Base-by-base conservation (phyloP, 352 stramenopile species). In the Globisporangium splendens region DNA sequence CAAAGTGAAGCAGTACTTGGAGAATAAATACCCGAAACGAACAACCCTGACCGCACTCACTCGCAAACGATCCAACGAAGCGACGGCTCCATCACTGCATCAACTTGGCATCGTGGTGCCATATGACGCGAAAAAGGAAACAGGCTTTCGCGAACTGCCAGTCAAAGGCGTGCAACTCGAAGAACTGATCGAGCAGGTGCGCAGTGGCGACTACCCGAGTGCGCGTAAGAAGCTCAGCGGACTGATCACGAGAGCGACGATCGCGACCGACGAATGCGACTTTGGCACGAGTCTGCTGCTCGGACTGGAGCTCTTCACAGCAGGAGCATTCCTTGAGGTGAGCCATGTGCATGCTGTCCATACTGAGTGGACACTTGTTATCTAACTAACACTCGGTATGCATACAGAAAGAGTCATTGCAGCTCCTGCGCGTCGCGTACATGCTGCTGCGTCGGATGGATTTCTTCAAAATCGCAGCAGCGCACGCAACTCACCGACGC, bases 201-300 rank as follows among this genome's bases (percentile, higher is more conserved):
- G 35, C 22, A 11, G 50, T 12, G 60, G 62, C 5, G 63, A 68
- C 17, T 67, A 67, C 14, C 53, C 57, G 1, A 46, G 33, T 20
- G 65, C 71, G 3, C 61, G 63, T 18, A 79, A 77, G 49, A 66
- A 62, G 12, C 31, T 86, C 31, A 79, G 69, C 39, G 78, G 78
- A 8, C 41, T 89, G n/a, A 67, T 88, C 50, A 89, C 76, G 13
- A 72, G 79, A 14, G 73, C 79, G 14, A 87, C 77, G 28, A 89
- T 89, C 31, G 79, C 77, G 17, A 85, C 69, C 59, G 79, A 89
- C 50, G 79, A 89, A 44, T 88, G 75, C 56, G 79, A 89, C 56
- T 89, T 89, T 61, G 79, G 79, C 8, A 88, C 79, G 4, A 65
- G 75, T 43, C 56, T 89, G 31, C 58, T 86, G 58, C 71, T 89